A percentile compares a stretch with the other conserved stretches of the same genome.
phyloP scores from a whole-genome alignment of 352 stramenopile genomes.

The Globisporangium emineosum region DNA sequence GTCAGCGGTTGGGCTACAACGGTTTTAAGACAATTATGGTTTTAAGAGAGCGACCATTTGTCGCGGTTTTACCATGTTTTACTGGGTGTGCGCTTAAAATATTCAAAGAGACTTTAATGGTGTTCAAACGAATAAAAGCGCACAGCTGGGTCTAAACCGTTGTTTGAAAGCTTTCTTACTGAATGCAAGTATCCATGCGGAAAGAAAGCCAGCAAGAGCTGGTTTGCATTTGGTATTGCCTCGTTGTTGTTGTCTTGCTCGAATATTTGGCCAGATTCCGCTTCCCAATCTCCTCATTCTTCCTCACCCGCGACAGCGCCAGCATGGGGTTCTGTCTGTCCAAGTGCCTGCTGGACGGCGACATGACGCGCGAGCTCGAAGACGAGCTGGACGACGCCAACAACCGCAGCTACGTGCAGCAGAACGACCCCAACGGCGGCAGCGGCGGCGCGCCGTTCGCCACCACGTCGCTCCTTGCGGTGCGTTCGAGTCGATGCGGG shows the following conservation, averaged over 20 bases:
- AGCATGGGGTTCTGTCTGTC: slow-evolving; percentile 85
- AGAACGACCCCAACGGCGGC: slow-evolving; percentile 32
- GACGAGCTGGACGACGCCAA: slow-evolving; percentile 71
- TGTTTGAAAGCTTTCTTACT: not conserved
- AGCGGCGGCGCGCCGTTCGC: slow-evolving; percentile 56
- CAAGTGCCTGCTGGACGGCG: slow-evolving; percentile 78
- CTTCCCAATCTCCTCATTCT: not conserved
- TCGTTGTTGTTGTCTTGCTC: not conserved
- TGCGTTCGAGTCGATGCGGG: slow-evolving; percentile 20
- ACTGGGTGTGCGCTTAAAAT: not conserved
- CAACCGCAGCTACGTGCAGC: slow-evolving; percentile 51
- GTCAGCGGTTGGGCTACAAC: no score
- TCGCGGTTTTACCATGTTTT: not conserved
- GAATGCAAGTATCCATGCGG: not conserved
- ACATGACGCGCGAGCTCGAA: slow-evolving; percentile 84
- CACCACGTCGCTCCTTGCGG: slow-evolving; percentile 70
- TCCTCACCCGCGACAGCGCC: not conserved
- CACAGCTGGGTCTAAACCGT: not conserved
- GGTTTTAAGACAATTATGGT: no score
- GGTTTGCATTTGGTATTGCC: not conserved
- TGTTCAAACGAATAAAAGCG: not conserved
- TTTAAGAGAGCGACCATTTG: no score
- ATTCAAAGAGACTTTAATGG: not conserved
- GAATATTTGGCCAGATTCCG: not conserved
- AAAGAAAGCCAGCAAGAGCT: slow-evolving; percentile 1